Evolutionary conservation across 2,329 filamentous ascomycete species (phyloP), one percentile per base, ranked within the genome.

Genomic region (Aciculosporium take): DNA sequence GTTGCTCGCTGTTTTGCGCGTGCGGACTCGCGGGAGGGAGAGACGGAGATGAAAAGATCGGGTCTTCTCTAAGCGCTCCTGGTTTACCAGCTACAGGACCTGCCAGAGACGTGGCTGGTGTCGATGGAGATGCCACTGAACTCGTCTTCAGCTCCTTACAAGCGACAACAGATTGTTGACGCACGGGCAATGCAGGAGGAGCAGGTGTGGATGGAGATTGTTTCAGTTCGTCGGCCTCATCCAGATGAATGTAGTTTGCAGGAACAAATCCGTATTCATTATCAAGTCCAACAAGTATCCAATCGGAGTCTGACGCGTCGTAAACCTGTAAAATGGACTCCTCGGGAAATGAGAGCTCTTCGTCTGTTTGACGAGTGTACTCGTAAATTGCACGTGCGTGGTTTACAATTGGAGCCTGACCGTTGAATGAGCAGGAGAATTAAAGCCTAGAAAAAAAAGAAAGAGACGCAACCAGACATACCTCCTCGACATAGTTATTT

Each of bases 371-470:
- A 53, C 89, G 78, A 39, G 84, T 84, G 61, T 98, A 98, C 61
- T 98, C 91, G 67, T 89, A 98, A n/a, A 96, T 74, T n/a, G 91
- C 85, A 60, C 82, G 87, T 38, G 89, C 91, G 50, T 80, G 72
- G 46, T 76, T 68, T 46, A 75, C 62, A 20, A 83, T 74, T 53
- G 72, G 66, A 44, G 80, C 80, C 79, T 85, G 51, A 41, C 8
- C 32, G 27, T 18, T 39, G 2, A 28, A 41, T 38, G n/a, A 36
- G 39, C 10, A 27, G 7, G 7, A 35, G 7, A 18, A 31, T 4
- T 27, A 17, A n/a, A 13, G 25, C 13, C 6, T 17, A 21, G 7
- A 21, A 12, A 23, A 12, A 25, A 21, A n/a, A 27, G 13, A 15
- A 7, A 15, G 24, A 9, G 13, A 25, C 12, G 39, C n/a, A n/a